phyloP scores from a whole-genome alignment of 306 rosid genomes.

The Vicia faba region DNA sequence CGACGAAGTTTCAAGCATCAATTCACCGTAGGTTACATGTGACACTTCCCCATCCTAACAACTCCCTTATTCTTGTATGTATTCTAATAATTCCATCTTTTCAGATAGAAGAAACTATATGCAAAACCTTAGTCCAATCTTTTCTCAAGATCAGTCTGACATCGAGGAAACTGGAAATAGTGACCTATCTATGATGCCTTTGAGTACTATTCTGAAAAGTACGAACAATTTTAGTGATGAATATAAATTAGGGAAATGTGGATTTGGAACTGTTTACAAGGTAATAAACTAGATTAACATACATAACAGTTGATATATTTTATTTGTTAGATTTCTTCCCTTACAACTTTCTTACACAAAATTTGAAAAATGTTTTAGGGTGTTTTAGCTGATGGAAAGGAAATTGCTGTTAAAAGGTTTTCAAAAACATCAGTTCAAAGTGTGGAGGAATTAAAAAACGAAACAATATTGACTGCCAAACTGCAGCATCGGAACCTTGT shows the following conservation, averaged over 20 bases:
- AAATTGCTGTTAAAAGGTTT: conserved; percentile 50
- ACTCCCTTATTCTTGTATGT: not conserved
- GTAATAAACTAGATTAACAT: conserved; percentile 19
- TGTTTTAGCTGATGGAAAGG: conserved; percentile 40
- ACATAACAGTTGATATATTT: not conserved
- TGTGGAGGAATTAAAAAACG: conserved; percentile 45
- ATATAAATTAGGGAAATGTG: conserved; percentile 47
- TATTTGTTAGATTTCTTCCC: conserved; percentile 6
- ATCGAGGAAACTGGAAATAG: conserved; percentile 27
- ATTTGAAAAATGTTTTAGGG: conserved; percentile 34
- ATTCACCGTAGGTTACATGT: not conserved
- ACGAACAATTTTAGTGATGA: conserved; percentile 39
- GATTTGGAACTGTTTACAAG: conserved; percentile 55
- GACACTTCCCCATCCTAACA: not conserved
- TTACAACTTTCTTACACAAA: conserved; percentile 16
- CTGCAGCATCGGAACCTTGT: conserved; percentile 77
- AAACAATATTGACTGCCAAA: conserved; percentile 57
- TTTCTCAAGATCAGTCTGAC: conserved; percentile 34
- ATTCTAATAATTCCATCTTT: conserved; percentile 21
- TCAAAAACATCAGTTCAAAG: conserved; percentile 48
- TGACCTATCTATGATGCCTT: conserved; percentile 47
- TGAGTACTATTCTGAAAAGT: conserved; percentile 36
- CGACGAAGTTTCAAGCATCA: not conserved
- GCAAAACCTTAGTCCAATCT: conserved; percentile 31
- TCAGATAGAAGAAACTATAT: conserved; percentile 20